Evolutionary conservation across 2,329 filamentous ascomycete genomes (phyloP).

Genomic region (Xylaria sp.): DNA sequence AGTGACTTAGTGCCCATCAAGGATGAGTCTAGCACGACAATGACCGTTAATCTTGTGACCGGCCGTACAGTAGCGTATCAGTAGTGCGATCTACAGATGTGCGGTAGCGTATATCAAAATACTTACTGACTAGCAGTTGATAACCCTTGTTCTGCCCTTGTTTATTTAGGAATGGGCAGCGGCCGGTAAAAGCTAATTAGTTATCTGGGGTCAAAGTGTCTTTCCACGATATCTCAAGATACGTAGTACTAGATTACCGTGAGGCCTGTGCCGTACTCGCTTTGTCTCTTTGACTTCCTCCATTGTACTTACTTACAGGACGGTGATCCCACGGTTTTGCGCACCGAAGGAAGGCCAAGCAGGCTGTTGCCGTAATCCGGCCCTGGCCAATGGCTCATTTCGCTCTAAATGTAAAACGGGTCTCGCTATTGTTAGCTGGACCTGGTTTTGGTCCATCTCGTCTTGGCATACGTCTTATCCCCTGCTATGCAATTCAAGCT

Average conservation of each 20-base stretch:
- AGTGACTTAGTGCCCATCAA: neutral
- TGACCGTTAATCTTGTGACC: neutral
- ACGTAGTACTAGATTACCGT: neutral
- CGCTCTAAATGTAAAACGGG: conserved; percentile 32
- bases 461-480: conserved; percentile 46
- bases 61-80: conserved; percentile 1
- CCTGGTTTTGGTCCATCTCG: conserved; percentile 17
- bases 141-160: neutral
- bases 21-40: neutral
- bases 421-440: conserved; percentile 19
- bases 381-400: conserved; percentile 18
- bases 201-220: too few species aligned
- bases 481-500: conserved; percentile 38
- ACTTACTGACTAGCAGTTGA: neutral
- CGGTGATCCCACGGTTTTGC: neutral
- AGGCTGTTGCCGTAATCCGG: conserved; percentile 25
- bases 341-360: neutral
- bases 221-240: neutral
- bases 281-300: neutral
- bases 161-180: neutral
- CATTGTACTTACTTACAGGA: neutral
- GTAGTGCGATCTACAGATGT: conserved; percentile 20
- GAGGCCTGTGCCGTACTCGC: neutral
- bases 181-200: neutral
- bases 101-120: conserved; percentile 10